Base-by-base conservation (phyloP, 768 basidiomycete species). In the Tulasnella sp. region DNA sequence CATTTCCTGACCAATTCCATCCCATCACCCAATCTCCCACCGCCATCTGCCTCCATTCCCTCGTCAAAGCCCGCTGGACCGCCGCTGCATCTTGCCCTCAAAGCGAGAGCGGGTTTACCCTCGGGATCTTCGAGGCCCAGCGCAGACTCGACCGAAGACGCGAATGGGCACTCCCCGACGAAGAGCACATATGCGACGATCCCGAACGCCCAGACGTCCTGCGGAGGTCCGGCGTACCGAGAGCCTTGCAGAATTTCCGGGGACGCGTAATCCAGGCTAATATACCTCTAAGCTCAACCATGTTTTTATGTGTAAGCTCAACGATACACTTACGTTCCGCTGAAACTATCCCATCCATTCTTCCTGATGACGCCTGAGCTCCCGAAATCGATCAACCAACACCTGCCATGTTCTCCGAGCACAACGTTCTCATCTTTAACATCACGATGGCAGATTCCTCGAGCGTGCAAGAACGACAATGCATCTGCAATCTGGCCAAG, bases 341-440 rank as follows among this genome's bases (percentile, higher is more conserved):
- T 92, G 70, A 92, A 92, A 44, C 84, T 89, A 67, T 92, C 89
- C 89, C 89, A 92, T 31, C 89, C 89, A 48, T 76, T 74, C 68
- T 84, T 87, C 72, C 81, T 86, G 42, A 90, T 80, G 50, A 92
- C 74, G 21, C 89, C 89, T 25, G 89, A 90, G 65, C 91, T 93
- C 44, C 94, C 94, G 69, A 98, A 99, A 68, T 99, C 94, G 68
- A 99, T 98, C 66, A 99, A 71, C 69, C 97, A 83, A 68, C 89
- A 92, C 68, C 80, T 82, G 29, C 89, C 92, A 46, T 79, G 71
- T 15, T 84, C 81, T 22, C 66, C 88, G 44, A 92, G 77, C 38
- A 92, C 84, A 15, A 92, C 87, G 69, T 97, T 96, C 70, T 99
- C 94, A 66, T 99, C 94, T 72, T 99, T 99, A 70, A 99, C 84